Evolutionary conservation across 2,329 filamentous ascomycete genomes (phyloP), one percentile per base, ranked within the genome.

Genomic region (Clarireedia homoeocarpa): DNA sequence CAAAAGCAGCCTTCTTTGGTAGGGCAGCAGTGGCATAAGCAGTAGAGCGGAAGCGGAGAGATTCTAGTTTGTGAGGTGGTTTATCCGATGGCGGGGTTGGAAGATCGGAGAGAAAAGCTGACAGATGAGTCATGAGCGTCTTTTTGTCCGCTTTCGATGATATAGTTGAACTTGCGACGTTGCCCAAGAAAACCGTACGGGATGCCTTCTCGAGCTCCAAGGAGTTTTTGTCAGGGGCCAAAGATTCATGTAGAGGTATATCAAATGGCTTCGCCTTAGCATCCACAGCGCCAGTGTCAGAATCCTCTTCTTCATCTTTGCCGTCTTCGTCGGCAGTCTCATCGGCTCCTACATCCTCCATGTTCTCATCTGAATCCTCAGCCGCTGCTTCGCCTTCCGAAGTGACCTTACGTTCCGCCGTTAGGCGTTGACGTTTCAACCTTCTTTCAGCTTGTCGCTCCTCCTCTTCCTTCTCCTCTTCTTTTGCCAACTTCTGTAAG

Each of bases 1-100:
- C 94, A 71, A 84, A 97, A 24, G 94, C 88, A n/a, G 92, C 94
- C 60, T 92, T 89, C 74, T 96, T 96, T 50, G 94, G 94, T 56
- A 96, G 80, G 15, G 84, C 77, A 38, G 77, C 81, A 27, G 83
- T 83, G 5, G 87, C 81, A 71, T 95, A 97, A 2, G 94, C 88
- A 14, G 91, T 89, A 6, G 92, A 97, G 57, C 94, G 89, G 77
- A 97, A 99, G 23, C 94, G 89, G 59, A 99, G 78, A 2, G 91
- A 96, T 70, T 96, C 89, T 46, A 99, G 77, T 66, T 88, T 91
- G 71, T 89, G 86, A 20, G 78, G 74, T 12, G 73, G 70, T 20
- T 74, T 75, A 44, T 72, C 70, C 57, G 73, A 69, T 45, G 72
- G 66, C 1, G 78, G 74, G 1, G 70, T 71, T 48, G 72, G 77